phyloP scores from a whole-genome alignment of 192 early-diverging fungal genomes.

The Powellomyces hirtus region DNA sequence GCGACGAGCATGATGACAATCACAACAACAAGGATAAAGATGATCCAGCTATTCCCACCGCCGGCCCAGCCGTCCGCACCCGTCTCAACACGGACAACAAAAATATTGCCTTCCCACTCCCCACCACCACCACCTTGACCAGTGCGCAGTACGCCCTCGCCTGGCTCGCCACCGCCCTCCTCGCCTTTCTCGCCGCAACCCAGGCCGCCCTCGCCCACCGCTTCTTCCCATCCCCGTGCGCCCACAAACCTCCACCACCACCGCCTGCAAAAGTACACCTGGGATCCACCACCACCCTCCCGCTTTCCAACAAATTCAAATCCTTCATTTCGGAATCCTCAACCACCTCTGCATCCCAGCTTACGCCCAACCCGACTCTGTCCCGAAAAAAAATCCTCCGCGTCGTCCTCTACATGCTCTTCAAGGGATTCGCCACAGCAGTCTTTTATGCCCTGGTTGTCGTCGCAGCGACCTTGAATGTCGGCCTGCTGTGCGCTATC shows the following conservation, averaged over 20 bases:
- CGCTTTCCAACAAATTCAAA: background rate
- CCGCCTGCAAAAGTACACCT: background rate
- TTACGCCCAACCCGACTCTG: background rate
- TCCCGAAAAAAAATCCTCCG: background rate
- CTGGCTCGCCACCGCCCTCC: background rate
- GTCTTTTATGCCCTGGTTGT: background rate
- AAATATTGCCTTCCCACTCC: background rate
- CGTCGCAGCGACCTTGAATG: background rate
- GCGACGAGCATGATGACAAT: no score
- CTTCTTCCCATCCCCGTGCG: background rate
- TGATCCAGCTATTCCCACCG: no score
- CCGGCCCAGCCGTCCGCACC: background rate
- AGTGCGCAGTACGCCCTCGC: background rate
- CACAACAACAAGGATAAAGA: no score
- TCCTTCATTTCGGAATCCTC: background rate
- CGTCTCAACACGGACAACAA: conserved; percentile 1
- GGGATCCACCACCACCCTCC: background rate
- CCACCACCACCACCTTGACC: background rate
- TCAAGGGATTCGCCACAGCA: background rate
- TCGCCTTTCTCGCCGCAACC: background rate
- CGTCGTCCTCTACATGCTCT: background rate
- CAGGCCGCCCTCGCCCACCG: background rate
- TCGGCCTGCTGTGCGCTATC: background rate
- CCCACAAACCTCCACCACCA: background rate
- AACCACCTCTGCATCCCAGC: background rate